phyloP scores from a whole-genome alignment of 2,329 filamentous ascomycete genomes.

The Fusarium buxicola region DNA sequence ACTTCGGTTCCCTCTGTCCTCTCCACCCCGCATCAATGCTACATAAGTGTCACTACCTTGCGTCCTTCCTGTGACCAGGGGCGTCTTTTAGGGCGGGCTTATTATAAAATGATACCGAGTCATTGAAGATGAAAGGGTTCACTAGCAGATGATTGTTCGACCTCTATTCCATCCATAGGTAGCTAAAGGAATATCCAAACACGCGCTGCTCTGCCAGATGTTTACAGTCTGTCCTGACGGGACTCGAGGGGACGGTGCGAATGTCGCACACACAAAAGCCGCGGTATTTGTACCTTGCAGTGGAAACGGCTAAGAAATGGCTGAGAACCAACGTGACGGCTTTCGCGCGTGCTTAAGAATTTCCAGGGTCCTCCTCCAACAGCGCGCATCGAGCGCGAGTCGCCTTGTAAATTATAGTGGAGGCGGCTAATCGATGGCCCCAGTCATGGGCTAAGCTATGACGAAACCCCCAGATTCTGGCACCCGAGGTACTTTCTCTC shows the following conservation, averaged over 20 bases:
- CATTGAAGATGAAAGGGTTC: not conserved
- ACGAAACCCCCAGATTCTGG: slow-evolving; percentile 32
- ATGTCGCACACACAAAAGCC: not conserved
- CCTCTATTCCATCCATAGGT: too few relatives aligned
- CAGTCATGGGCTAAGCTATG: slow-evolving; percentile 25
- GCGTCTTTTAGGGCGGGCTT: not conserved
- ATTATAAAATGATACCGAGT: not conserved
- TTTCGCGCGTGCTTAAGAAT: too few relatives aligned
- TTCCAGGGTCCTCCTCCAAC: slow-evolving; percentile 6
- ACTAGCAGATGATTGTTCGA: too few relatives aligned
- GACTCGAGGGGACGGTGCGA: too few relatives aligned
- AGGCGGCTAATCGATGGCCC: slow-evolving; percentile 4
- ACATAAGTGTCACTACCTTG: too few relatives aligned
- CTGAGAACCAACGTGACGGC: too few relatives aligned
- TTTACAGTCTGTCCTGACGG: too few relatives aligned
- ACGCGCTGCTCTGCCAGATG: too few relatives aligned
- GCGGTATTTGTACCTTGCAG: slow-evolving; percentile 1
- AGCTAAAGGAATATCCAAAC: too few relatives aligned
- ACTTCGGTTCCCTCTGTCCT: not conserved
- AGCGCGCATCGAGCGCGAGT: slow-evolving; percentile 27
- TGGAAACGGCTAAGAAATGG: not conserved
- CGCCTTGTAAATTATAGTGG: slow-evolving; percentile 25
- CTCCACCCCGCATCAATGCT: not conserved
- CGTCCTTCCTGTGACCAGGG: too few relatives aligned
- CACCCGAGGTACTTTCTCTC: slow-evolving; percentile 19